Base-by-base conservation (phyloP, 2,329 filamentous ascomycete genomes). In the Colletotrichum coccodes region DNA sequence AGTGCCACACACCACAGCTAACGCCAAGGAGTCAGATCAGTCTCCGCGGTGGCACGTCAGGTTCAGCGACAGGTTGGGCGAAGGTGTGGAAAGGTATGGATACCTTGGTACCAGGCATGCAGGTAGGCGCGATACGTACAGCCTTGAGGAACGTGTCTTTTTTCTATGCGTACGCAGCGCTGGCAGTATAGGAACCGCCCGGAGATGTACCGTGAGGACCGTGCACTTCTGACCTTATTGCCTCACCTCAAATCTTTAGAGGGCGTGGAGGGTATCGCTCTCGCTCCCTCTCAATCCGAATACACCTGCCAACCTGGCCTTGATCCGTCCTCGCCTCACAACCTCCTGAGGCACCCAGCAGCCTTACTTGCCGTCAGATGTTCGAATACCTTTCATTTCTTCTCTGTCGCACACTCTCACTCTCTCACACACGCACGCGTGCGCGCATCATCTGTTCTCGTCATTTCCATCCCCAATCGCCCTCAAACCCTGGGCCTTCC, bases 1-100 rank as follows among this genome's bases (percentile, higher is more conserved):
- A 58, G 23, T 57, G 57, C 49, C 42, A 46, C 66, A 61, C 62
- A 62, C 66, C 57, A 60, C 36, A 50, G 65, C 40, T 57, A 54
- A 65, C 61, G 67, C 63, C 67, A 62, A 70, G 67, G 52, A 62
- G 67, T 62, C 62, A 69, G 62, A 52, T 69, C 67, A 64, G 61
- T 65, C 66, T 56, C 44, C 54, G 49, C 61, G 44, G 56, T 53
- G 64, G 64, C 42, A 65, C 64, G 66, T 63, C 66, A 70, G 62
- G 49, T 65, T 40, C 23, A 26, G 34, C 53, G 49, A 34, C 42
- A 40, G 57, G 44, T 36, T 60, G 46, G 34, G 50, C 50, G 42
- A 38, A 28, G 42, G 30, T n/a, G n/a, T 42, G 52, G 34, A 23
- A 54, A 16, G 32, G 32, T 38, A 18, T 21, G 12, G 32, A 16